Evolutionary conservation across 1,284 basidiomycete genomes (phyloP).

Genomic region (Pterulicium gracile): DNA sequence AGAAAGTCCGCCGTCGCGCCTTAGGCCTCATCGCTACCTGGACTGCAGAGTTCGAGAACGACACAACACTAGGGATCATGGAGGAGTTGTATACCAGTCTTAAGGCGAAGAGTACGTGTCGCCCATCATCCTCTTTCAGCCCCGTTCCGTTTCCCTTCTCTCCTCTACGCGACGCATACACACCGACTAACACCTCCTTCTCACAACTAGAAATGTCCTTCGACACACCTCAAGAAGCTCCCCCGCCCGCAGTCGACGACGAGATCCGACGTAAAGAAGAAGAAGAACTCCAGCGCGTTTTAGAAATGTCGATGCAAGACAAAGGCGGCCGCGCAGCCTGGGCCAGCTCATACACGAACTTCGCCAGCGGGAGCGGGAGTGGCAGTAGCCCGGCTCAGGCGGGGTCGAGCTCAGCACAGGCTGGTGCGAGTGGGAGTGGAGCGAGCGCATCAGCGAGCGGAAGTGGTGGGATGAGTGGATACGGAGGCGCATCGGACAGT

Average conservation of each 20-base stretch:
- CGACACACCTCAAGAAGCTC: slow-evolving; percentile 49
- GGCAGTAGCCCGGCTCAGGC: no score
- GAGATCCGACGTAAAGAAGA: slow-evolving; percentile 78
- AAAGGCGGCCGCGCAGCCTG: slow-evolving; percentile 67
- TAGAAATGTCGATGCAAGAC: slow-evolving; percentile 84
- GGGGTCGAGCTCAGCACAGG: slow-evolving; percentile 21
- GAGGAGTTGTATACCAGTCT: slow-evolving; percentile 81
- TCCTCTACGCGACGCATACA: not conserved
- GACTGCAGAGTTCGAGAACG: slow-evolving; percentile 78
- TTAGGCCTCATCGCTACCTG: slow-evolving; percentile 73
- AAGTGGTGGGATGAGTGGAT: not conserved
- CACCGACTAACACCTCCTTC: slow-evolving; percentile 3
- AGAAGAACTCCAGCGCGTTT: slow-evolving; percentile 83
- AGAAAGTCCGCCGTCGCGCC: slow-evolving; percentile 75
- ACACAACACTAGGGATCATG: slow-evolving; percentile 82
- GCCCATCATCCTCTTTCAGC: slow-evolving; percentile 1
- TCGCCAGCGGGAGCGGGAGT: slow-evolving; percentile 23
- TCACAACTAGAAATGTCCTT: slow-evolving; percentile 28
- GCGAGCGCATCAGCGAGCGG: not conserved
- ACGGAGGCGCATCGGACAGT: not conserved
- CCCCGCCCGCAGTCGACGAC: slow-evolving; percentile 64
- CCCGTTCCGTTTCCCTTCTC: slow-evolving; percentile 6
- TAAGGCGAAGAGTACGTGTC: slow-evolving; percentile 66
- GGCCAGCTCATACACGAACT: slow-evolving; percentile 29
- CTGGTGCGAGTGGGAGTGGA: slow-evolving; percentile 5